Conservation (phyloP, 225 moss, liverwort and hornwort genomes). For the Neckera pumila region DNA sequence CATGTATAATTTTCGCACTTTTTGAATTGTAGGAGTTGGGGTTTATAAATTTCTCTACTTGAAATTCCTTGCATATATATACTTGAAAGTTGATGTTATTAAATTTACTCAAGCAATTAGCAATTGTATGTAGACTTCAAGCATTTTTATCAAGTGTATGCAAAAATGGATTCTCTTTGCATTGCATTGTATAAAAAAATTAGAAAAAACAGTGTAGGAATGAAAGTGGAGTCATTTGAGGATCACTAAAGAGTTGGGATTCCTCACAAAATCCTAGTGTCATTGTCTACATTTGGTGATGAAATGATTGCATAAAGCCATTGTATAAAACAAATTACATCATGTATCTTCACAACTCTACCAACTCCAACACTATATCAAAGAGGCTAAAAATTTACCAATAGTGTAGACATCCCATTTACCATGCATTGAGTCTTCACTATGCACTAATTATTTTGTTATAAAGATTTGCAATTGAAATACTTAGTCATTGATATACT, state of each 20-base stretch:
- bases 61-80: neutral
- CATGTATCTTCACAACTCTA: neutral
- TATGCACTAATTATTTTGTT: neutral
- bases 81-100: neutral
- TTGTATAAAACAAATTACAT: neutral
- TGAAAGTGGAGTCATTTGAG: neutral
- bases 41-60: neutral
- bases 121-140: neutral
- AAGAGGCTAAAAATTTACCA: no score
- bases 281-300: neutral
- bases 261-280: neutral
- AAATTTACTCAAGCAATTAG: neutral
- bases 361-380: neutral
- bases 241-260: fast-evolving
- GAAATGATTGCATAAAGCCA: neutral
- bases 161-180: neutral
- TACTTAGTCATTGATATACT: neutral
- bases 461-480: neutral
- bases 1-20: neutral
- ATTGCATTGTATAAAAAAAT: neutral
- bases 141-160: neutral
- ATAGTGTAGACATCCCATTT: neutral
- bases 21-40: neutral
- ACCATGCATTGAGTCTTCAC: neutral
- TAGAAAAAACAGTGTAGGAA: neutral